Evolutionary conservation across 2,329 filamentous ascomycete genomes (phyloP).

Genomic region (Neopestalotiopsis clavispora): DNA sequence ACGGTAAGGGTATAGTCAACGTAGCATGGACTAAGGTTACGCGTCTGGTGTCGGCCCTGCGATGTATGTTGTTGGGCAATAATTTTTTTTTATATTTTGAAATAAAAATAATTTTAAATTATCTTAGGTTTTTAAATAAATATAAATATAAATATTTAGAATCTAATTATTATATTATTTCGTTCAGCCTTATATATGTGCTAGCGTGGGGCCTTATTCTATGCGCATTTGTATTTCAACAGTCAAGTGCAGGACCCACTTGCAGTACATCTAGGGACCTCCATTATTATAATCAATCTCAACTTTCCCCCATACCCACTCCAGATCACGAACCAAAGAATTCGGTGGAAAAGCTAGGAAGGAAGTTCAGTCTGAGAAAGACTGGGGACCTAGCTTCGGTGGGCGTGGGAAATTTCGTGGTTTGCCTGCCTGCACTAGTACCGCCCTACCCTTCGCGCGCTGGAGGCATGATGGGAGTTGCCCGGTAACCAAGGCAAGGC

Average conservation of each 20-base stretch:
- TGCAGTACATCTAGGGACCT: not conserved
- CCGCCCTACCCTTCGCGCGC: conserved; percentile 7
- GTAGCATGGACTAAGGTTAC: not conserved
- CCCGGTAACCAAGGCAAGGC: not conserved
- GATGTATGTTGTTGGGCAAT: not conserved
- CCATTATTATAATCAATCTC: no score
- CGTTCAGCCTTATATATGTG: no score
- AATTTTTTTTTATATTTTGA: not conserved
- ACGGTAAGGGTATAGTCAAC: not conserved
- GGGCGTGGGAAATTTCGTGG: not conserved
- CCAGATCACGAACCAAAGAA: not conserved
- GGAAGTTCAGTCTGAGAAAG: not conserved
- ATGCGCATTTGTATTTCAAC: not conserved
- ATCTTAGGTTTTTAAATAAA: no score
- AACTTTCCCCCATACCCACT: not conserved
- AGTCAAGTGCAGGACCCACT: not conserved
- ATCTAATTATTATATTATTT: no score
- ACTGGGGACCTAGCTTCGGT: not conserved
- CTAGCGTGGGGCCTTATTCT: no score
- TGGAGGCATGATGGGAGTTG: not conserved
- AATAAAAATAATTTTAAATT: no score
- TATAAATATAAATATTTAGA: no score
- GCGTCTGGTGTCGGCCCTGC: not conserved
- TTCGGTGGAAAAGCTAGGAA: not conserved
- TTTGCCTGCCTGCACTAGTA: conserved; percentile 12